These are phyloP conservation scores for Fusarium hainanense DNA, from an alignment of 2,329 filamentous ascomycete species.

Conservation along the genomic window DNA sequence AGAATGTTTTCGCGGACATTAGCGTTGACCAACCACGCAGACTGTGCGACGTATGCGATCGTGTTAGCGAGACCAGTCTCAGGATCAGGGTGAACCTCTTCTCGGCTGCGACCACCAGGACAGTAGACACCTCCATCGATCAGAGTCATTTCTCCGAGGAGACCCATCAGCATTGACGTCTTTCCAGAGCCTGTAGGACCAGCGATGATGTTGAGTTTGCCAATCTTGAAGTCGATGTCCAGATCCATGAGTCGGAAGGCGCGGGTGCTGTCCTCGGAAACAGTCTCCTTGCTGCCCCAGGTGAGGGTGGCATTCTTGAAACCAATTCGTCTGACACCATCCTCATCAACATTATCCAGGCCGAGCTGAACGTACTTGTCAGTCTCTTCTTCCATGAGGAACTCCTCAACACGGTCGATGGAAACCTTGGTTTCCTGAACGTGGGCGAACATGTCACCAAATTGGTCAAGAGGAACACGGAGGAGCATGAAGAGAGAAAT, in stretches of 20 bases:
- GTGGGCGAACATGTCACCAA: constrained; percentile 98
- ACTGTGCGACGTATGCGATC: constrained; percentile 95
- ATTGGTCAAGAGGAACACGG: constrained; percentile 90
- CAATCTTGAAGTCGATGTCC: constrained; percentile 83
- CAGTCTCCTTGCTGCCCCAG: constrained; percentile 80
- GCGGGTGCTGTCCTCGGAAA: constrained; percentile 72
- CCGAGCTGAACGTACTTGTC: constrained; percentile 92
- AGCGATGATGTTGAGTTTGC: constrained; percentile 90
- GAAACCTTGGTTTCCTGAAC: constrained; percentile 98
- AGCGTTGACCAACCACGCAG: constrained; percentile 96
- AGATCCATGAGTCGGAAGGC: constrained; percentile 87
- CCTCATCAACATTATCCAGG: constrained; percentile 73
- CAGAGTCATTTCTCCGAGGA: constrained; percentile 95
- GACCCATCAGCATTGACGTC: constrained; percentile 93
- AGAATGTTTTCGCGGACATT: constrained; percentile 96
- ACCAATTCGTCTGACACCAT: constrained; percentile 80
- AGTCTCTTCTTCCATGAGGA: constrained; percentile 91
- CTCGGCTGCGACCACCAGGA: constrained; percentile 85
- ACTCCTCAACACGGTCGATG: constrained; percentile 95
- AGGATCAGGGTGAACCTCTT: constrained; percentile 83
- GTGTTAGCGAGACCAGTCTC: constrained; percentile 90
- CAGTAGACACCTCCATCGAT: constrained; percentile 84
- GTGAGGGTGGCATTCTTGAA: constrained; percentile 87
- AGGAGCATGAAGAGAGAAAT: constrained; percentile 96
- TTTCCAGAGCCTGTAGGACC: constrained; percentile 96